Conservation (phyloP, 441 rosid species). For the Populus tomentosa region DNA sequence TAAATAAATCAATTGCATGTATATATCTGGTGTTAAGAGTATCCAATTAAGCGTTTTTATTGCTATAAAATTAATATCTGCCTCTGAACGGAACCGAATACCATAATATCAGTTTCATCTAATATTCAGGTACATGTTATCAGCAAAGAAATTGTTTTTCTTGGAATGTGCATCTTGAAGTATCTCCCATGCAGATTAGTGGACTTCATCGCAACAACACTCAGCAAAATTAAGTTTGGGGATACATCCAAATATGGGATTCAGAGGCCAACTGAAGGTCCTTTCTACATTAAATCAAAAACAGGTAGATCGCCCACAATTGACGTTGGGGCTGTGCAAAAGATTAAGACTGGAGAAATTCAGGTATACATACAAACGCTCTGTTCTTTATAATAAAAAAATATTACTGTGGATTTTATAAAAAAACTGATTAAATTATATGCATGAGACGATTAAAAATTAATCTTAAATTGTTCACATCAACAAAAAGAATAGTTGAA, state of each 20-base stretch:
- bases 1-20: too few relatives aligned
- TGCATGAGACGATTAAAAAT: neutral
- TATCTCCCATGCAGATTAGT: slow-evolving; percentile 30
- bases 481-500: neutral
- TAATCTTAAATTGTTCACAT: neutral
- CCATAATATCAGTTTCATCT: neutral
- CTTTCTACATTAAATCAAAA: slow-evolving; percentile 27
- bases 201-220: slow-evolving; percentile 26
- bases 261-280: slow-evolving; percentile 38
- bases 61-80: too few relatives aligned
- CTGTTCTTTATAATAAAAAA: neutral
- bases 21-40: too few relatives aligned
- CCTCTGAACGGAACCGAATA: too few relatives aligned
- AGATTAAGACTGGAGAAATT: slow-evolving; percentile 30
- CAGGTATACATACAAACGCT: slow-evolving; percentile 1
- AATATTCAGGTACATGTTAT: slow-evolving; percentile 39
- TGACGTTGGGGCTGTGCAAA: slow-evolving; percentile 42
- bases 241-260: slow-evolving; percentile 34
- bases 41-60: too few relatives aligned
- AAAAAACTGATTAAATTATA: neutral
- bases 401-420: neutral
- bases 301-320: slow-evolving; percentile 47
- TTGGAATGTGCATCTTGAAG: slow-evolving; percentile 33
- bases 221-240: slow-evolving; percentile 25
- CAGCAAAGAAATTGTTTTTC: slow-evolving; percentile 30